These are phyloP conservation scores for Candida pini DNA, from an alignment of 805 yeast genomes.

Conservation along the genomic window DNA sequence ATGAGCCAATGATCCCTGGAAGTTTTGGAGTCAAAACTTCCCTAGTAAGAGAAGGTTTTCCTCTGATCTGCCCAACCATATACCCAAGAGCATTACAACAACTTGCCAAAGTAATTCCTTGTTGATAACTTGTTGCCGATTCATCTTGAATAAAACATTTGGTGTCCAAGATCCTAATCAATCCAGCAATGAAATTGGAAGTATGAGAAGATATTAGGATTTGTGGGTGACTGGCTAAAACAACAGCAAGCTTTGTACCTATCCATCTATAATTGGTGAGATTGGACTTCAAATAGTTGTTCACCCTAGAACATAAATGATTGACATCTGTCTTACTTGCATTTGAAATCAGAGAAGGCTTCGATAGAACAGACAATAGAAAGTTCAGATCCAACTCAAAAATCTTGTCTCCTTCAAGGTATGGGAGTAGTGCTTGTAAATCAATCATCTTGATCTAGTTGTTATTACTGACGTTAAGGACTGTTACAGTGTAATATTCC, in stretches of 20 bases:
- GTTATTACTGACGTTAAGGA: no score
- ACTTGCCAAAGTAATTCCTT: conserved; percentile 26
- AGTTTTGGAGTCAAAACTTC: conserved; percentile 79
- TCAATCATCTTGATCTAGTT: no score
- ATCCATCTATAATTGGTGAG: conserved; percentile 49
- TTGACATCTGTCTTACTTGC: conserved; percentile 45
- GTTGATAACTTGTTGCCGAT: conserved; percentile 18
- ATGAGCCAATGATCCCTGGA: conserved; percentile 50
- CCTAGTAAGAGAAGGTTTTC: conserved; percentile 79
- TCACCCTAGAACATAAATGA: conserved; percentile 41
- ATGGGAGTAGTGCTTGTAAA: no score
- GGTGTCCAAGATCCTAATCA: conserved; percentile 36
- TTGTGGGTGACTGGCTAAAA: conserved; percentile 32
- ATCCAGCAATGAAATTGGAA: conserved; percentile 31
- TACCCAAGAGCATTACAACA: conserved; percentile 36
- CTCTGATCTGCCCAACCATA: conserved; percentile 50
- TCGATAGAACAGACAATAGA: conserved; percentile 21
- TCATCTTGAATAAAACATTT: conserved; percentile 32
- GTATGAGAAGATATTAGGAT: conserved; percentile 38
- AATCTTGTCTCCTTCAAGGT: conserved; percentile 21
- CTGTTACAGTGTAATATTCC: no score
- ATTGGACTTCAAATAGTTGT: conserved; percentile 40
- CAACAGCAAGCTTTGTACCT: conserved; percentile 48
- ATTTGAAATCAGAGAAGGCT: conserved; percentile 28
- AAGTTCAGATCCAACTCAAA: conserved; percentile 17